Evolutionary conservation across 176 grass and related monocot species (phyloP).

Genomic region (maize (Zea mays)): DNA sequence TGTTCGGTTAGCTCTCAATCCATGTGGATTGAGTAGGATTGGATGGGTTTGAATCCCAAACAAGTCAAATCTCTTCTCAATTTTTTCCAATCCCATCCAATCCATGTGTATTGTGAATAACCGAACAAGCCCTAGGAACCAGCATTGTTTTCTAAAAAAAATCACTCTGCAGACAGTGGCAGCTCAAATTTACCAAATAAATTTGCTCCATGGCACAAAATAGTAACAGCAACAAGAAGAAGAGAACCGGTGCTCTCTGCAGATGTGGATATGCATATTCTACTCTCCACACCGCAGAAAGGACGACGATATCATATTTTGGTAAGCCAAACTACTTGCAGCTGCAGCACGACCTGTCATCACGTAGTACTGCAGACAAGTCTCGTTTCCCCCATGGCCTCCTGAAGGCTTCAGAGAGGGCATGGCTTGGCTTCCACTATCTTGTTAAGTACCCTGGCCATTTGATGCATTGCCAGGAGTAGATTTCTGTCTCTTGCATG

Average conservation of each 20-base stretch:
- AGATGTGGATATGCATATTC: not conserved
- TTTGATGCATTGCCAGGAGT: slow-evolving; percentile 6
- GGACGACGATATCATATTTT: not conserved
- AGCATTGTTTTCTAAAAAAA: not conserved
- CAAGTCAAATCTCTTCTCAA: too few species aligned
- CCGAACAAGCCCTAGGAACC: too few species aligned
- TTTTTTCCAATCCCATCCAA: too few species aligned
- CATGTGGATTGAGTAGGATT: too few species aligned
- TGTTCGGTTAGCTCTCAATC: too few species aligned
- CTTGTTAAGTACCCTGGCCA: slow-evolving; percentile 30
- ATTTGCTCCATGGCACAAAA: not conserved
- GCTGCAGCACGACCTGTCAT: not conserved
- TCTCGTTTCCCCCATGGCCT: not conserved
- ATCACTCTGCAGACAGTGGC: not conserved
- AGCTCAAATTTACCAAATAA: not conserved
- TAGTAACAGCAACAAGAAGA: not conserved
- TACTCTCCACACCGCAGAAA: not conserved
- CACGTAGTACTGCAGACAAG: not conserved
- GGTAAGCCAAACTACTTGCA: not conserved
- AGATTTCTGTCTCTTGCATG: slow-evolving; percentile 49
- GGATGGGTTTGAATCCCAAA: too few species aligned
- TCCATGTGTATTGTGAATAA: too few species aligned
- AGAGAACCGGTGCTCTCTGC: not conserved
- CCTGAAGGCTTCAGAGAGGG: not conserved
- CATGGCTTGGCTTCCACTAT: not conserved